A percentile compares a stretch with the other conserved stretches of the same genome.
Evolutionary conservation across 257 asterid genomes (phyloP).

Genomic region (Agastache rugosa): DNA sequence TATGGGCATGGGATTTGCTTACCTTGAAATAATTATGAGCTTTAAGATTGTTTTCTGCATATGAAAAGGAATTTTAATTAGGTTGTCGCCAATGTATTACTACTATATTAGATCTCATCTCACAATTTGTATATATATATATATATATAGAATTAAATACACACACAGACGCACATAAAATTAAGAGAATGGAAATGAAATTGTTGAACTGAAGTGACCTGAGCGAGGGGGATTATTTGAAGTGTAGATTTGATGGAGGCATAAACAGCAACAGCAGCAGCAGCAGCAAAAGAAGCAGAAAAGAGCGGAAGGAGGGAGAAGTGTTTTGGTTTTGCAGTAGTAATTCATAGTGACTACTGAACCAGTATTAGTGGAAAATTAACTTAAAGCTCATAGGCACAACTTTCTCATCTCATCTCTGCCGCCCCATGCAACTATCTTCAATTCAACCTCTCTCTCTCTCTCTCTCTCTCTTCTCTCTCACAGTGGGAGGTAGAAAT

Average conservation of each 20-base stretch:
- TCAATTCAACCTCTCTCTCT: neutral
- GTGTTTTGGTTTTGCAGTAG: slow-evolving; percentile 18
- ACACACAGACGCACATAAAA: neutral
- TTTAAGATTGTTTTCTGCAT: slow-evolving; percentile 30
- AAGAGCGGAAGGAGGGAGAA: neutral
- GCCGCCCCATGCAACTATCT: slow-evolving; percentile 26
- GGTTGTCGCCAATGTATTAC: too few species aligned
- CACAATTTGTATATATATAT: neutral
- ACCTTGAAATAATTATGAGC: slow-evolving; percentile 33
- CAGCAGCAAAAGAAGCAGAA: slow-evolving; percentile 19
- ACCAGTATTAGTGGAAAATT: too few species aligned
- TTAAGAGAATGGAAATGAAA: neutral
- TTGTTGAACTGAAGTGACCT: too few species aligned
- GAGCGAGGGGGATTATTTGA: neutral
- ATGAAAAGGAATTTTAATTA: neutral
- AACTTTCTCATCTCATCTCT: neutral
- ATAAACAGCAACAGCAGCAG: slow-evolving; percentile 25
- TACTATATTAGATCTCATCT: slow-evolving; percentile 7
- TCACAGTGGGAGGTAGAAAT: neutral
- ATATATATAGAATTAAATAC: too few species aligned
- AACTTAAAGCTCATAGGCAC: neutral
- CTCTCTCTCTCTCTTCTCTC: neutral
- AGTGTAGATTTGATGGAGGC: neutral
- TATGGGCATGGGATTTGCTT: neutral
- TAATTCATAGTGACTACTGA: neutral